A percentile compares a stretch with the other conserved stretches of the same genome.
Conservation (phyloP, 352 stramenopile species). For the Aphanomyces astaci region DNA sequence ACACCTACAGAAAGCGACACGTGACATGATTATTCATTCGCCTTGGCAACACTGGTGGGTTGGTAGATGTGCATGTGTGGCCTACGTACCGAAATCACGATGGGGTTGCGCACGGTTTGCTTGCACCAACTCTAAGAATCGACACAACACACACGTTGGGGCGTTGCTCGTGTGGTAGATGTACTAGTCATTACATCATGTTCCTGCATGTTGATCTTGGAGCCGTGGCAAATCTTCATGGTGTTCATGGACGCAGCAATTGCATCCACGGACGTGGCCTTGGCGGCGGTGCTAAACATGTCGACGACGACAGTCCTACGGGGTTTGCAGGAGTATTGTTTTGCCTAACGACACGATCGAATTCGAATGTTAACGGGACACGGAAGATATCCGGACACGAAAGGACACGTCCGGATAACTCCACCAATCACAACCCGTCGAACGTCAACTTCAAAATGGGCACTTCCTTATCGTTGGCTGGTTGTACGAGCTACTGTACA, state of each 20-base stretch:
- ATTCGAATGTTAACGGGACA: background rate
- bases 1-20: slow-evolving; percentile 29
- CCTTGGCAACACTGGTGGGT: too few relatives aligned
- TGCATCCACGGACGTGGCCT: background rate
- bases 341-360: too few relatives aligned
- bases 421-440: background rate
- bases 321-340: background rate
- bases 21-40: too few relatives aligned
- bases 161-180: background rate
- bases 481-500: too few relatives aligned
- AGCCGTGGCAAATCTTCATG: slow-evolving; percentile 30
- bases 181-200: slow-evolving; percentile 19
- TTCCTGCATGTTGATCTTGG: slow-evolving; percentile 15
- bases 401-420: background rate
- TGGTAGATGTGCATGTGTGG: too few relatives aligned
- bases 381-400: background rate
- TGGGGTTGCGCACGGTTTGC: background rate
- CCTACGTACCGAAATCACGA: slow-evolving; percentile 26
- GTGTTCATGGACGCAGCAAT: slow-evolving; percentile 28
- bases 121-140: slow-evolving; percentile 5
- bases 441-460: too few relatives aligned
- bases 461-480: too few relatives aligned
- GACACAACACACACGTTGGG: background rate
- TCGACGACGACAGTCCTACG: too few relatives aligned
- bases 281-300: slow-evolving; percentile 10